These are phyloP conservation scores for Huntiella moniliformis DNA, from an alignment of 2,329 filamentous ascomycete genomes.

Conservation along the genomic window DNA sequence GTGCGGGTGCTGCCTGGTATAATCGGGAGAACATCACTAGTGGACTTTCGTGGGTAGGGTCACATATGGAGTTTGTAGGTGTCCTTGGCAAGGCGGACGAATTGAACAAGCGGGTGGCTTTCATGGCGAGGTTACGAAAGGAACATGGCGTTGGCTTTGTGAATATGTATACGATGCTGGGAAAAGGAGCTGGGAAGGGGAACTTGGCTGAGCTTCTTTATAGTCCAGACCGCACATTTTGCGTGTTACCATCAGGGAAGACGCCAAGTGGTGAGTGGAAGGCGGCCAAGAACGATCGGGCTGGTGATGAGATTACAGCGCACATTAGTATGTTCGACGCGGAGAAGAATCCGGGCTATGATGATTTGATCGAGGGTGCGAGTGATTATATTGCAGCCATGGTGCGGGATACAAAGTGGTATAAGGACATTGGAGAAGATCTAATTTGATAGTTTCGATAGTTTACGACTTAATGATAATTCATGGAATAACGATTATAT, in stretches of 20 bases:
- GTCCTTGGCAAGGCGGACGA: constrained; percentile 74
- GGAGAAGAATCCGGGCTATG: constrained; percentile 54
- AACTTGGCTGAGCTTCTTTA: constrained; percentile 9
- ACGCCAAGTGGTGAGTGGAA: constrained; percentile 38
- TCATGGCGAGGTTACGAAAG: constrained; percentile 42
- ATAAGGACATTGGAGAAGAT: constrained; percentile 17
- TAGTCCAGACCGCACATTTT: constrained; percentile 52
- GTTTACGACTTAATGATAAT: neutral
- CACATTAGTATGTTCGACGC: constrained; percentile 71
- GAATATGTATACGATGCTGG: constrained; percentile 75
- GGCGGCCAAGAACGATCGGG: constrained; percentile 59
- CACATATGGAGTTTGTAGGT: constrained; percentile 84
- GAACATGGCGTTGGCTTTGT: constrained; percentile 58
- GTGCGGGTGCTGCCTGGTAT: constrained; percentile 68
- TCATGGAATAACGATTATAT: neutral
- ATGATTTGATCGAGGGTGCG: constrained; percentile 45
- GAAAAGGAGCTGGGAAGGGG: constrained; percentile 37
- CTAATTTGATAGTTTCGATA: neutral
- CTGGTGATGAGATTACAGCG: constrained; percentile 58
- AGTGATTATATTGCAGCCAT: constrained; percentile 46
- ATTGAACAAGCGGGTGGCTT: constrained; percentile 52
- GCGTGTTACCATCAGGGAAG: constrained; percentile 50
- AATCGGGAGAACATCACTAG: constrained; percentile 63
- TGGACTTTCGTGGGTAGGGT: constrained; percentile 66
- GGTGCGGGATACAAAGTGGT: constrained; percentile 44